Evolutionary conservation across 257 asterid genomes (phyloP).

Genomic region (Penstemon barbatus): DNA sequence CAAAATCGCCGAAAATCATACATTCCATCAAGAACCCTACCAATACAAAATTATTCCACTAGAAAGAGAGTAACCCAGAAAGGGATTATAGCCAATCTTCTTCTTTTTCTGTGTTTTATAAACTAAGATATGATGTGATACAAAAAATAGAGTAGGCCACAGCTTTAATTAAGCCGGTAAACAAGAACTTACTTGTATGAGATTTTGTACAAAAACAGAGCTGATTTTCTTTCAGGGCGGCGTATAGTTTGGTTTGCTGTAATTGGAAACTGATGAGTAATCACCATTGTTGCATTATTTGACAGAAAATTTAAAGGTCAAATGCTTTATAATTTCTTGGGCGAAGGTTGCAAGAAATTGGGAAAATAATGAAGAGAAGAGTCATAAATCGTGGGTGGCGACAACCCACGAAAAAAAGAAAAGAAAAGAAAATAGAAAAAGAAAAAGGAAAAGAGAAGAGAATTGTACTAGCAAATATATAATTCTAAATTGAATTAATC

Average conservation of each 20-base stretch:
- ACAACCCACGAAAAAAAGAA: neutral
- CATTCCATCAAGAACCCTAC: neutral
- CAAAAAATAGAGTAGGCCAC: neutral
- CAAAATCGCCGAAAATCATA: conserved; percentile 17
- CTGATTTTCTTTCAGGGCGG: conserved; percentile 28
- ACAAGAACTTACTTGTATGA: conserved; percentile 14
- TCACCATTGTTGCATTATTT: conserved; percentile 21
- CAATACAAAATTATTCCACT: conserved; percentile 9
- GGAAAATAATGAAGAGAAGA: conserved; percentile 5
- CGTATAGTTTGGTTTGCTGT: conserved; percentile 32
- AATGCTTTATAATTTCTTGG: conserved; percentile 31
- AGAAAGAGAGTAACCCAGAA: neutral
- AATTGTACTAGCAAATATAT: too few species aligned
- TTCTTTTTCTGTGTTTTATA: neutral
- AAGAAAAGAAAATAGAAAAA: too few species aligned
- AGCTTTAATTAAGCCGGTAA: conserved; percentile 27
- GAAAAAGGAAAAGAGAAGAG: too few species aligned
- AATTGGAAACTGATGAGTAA: conserved; percentile 32
- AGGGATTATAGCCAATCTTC: neutral
- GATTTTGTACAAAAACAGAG: neutral
- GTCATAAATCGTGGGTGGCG: conserved; percentile 45
- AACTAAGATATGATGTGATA: conserved; percentile 11
- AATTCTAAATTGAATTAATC: too few species aligned
- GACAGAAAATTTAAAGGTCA: conserved; percentile 57
- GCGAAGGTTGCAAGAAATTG: conserved; percentile 55